phyloP scores from a whole-genome alignment of 768 basidiomycete genomes.

The Rickenella mellea region DNA sequence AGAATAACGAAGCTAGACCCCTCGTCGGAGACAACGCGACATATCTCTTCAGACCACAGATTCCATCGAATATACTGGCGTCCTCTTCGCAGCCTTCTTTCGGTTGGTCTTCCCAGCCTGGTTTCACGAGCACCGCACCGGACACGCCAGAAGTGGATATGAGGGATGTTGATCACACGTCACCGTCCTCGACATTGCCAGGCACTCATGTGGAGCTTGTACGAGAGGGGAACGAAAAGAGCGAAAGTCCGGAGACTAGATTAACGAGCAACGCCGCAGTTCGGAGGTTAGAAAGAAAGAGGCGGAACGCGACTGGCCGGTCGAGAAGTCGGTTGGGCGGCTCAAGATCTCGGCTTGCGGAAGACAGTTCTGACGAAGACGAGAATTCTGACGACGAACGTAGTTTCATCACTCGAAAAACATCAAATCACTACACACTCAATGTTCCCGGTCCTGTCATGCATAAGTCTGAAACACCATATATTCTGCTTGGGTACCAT shows the following conservation, averaged over 20 bases:
- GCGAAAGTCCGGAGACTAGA: conserved; percentile 17
- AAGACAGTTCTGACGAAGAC: conserved; percentile 39
- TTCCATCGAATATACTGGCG: no score
- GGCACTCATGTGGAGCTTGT: conserved; percentile 55
- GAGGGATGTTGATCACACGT: background rate
- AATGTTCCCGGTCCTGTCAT: conserved; percentile 59
- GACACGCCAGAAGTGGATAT: background rate
- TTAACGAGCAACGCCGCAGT: conserved; percentile 56
- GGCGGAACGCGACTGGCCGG: background rate
- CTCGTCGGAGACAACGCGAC: background rate
- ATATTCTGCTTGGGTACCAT: conserved; percentile 77
- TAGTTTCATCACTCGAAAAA: conserved; percentile 37
- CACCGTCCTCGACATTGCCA: background rate
- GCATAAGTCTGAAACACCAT: conserved; percentile 59
- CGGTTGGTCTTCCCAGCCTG: no score
- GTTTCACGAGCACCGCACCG: background rate
- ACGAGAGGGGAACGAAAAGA: conserved; percentile 36
- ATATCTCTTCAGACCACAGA: background rate
- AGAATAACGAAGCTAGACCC: background rate
- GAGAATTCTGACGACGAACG: conserved; percentile 24
- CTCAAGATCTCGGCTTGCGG: conserved; percentile 28
- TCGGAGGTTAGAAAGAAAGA: conserved; percentile 33
- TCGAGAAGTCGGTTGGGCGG: conserved; percentile 22
- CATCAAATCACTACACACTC: conserved; percentile 74
- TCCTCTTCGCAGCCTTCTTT: no score